Conservation (phyloP, 2,329 filamentous ascomycete species). For the Emergomyces africanus region DNA sequence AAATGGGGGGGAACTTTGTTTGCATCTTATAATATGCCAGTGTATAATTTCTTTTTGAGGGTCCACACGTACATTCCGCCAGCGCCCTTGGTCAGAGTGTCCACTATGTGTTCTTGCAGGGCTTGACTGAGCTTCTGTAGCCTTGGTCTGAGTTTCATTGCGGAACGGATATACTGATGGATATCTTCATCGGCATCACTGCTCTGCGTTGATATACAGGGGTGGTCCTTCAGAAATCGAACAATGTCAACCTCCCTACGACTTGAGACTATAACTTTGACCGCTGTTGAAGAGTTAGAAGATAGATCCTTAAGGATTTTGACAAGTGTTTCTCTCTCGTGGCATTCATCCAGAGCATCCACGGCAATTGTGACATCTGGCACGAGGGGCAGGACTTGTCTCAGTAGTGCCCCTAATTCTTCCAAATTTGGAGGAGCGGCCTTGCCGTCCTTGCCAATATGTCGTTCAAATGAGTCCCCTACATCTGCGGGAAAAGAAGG, state of each 20-base stretch:
- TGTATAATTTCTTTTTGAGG: neutral
- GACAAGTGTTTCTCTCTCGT: neutral
- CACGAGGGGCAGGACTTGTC: neutral
- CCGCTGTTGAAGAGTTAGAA: neutral
- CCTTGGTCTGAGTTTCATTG: neutral
- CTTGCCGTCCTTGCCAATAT: slow-evolving; percentile 3
- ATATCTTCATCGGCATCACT: slow-evolving; percentile 2
- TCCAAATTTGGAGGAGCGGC: neutral
- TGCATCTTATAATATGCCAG: neutral
- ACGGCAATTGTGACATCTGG: neutral
- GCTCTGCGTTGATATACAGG: neutral
- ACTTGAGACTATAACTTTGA: neutral
- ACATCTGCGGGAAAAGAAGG: neutral
- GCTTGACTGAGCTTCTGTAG: neutral
- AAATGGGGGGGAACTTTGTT: neutral
- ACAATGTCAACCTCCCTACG: slow-evolving; percentile 3
- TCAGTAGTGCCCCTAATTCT: neutral
- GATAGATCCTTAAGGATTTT: neutral
- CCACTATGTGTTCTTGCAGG: neutral
- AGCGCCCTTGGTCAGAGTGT: slow-evolving; percentile 1
- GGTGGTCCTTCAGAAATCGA: neutral
- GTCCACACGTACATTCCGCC: slow-evolving; percentile 1
- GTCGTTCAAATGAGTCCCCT: neutral
- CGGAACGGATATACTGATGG: neutral
- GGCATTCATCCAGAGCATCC: slow-evolving; percentile 1